phyloP scores from a whole-genome alignment of 148 eudicot species.

The Amaranthus hypochondriacus region DNA sequence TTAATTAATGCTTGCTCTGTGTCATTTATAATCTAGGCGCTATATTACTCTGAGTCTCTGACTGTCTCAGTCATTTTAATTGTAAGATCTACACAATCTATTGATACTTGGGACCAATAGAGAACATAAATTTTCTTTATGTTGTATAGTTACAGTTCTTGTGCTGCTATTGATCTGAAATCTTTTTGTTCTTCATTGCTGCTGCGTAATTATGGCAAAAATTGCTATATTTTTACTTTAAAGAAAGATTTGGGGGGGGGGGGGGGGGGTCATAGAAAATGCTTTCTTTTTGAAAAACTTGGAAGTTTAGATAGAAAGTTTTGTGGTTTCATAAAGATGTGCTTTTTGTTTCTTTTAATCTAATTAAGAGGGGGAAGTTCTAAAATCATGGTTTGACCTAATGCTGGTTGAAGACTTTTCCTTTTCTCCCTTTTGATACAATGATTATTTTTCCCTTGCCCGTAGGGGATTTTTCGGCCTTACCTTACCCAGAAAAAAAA shows the following conservation, averaged over 20 bases:
- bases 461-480: no score
- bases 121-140: neutral
- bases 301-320: neutral
- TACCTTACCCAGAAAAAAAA: no score
- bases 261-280: neutral
- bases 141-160: neutral
- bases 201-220: neutral
- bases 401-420: no score
- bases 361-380: no score
- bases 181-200: neutral
- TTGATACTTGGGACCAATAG: neutral
- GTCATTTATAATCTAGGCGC: constrained; percentile 10
- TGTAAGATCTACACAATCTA: neutral
- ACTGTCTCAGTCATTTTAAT: neutral
- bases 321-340: neutral
- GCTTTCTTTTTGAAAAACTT: neutral
- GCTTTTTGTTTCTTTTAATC: neutral
- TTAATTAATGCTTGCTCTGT: constrained; percentile 20
- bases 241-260: neutral
- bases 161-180: constrained; percentile 1
- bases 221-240: neutral
- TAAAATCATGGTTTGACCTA: no score
- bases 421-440: no score
- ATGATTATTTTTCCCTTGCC: no score
- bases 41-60: neutral